phyloP scores from a whole-genome alignment of 2,329 filamentous ascomycete species.

The Colletotrichum melonis region DNA sequence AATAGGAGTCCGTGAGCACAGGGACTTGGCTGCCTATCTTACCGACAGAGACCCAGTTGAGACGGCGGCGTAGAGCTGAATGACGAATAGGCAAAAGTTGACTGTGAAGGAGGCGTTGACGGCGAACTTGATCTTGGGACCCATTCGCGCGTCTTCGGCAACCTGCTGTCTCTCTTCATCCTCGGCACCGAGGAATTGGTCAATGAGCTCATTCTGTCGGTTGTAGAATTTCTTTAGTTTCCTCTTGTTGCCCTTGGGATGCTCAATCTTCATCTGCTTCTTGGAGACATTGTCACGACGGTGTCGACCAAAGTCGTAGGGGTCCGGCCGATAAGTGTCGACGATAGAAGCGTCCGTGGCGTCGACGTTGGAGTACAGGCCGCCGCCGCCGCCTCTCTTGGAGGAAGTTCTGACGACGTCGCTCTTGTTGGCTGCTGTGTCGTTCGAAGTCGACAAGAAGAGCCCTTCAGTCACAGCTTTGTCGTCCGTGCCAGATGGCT shows the following conservation, averaged over 20 bases:
- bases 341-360: constrained; percentile 17
- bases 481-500: constrained; percentile 21
- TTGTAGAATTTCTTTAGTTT: constrained; percentile 60
- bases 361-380: neutral
- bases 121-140: constrained; percentile 63
- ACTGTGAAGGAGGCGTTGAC: constrained; percentile 62
- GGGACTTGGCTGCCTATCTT: constrained; percentile 2
- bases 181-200: constrained; percentile 64
- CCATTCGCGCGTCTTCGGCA: constrained; percentile 62
- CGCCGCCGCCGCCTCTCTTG: neutral
- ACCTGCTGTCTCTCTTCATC: constrained; percentile 65
- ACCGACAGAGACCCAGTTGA: constrained; percentile 68
- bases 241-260: constrained; percentile 56
- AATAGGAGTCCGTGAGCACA: constrained; percentile 10
- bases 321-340: constrained; percentile 44
- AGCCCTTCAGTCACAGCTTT: constrained; percentile 8
- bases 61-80: constrained; percentile 69
- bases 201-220: constrained; percentile 60
- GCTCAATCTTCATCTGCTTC: constrained; percentile 59
- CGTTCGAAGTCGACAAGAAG: constrained; percentile 6
- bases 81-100: constrained; percentile 66
- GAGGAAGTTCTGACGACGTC: constrained; percentile 7
- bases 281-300: constrained; percentile 52
- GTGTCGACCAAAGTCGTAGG: constrained; percentile 52
- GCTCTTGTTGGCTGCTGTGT: neutral